These are phyloP conservation scores for Ampelomyces quisqualis DNA, from an alignment of 2,329 filamentous ascomycete genomes.

Conservation along the genomic window DNA sequence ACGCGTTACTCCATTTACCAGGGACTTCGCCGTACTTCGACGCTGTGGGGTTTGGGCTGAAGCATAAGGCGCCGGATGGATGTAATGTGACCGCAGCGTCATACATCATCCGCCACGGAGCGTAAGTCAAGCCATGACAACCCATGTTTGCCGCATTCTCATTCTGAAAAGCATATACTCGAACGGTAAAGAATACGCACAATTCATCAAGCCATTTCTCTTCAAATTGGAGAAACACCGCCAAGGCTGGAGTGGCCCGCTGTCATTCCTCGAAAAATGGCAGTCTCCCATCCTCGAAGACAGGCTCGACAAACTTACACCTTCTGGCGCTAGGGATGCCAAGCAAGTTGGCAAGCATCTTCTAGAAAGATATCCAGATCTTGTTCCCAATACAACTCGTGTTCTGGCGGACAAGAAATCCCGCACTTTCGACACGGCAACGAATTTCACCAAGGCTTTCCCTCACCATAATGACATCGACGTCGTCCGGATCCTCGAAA, in stretches of 20 bases:
- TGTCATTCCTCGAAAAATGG: constrained; percentile 61
- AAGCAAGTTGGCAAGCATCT: constrained; percentile 62
- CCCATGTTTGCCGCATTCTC: too few relatives aligned
- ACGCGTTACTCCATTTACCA: constrained; percentile 52
- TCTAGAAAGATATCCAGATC: constrained; percentile 55
- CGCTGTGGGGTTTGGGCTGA: constrained; percentile 49
- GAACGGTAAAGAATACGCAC: constrained; percentile 54
- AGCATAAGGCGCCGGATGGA: constrained; percentile 50
- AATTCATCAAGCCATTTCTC: constrained; percentile 52
- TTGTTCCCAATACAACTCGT: constrained; percentile 45
- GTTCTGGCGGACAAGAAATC: constrained; percentile 41
- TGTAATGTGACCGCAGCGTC: constrained; percentile 53
- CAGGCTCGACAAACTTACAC: constrained; percentile 45
- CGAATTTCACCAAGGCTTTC: constrained; percentile 34
- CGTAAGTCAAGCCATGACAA: too few relatives aligned
- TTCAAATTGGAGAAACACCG: constrained; percentile 60
- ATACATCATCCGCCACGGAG: constrained; percentile 53
- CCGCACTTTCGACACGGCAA: constrained; percentile 39
- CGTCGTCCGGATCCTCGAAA: constrained; percentile 35
- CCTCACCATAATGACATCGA: constrained; percentile 33
- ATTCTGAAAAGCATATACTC: too few relatives aligned
- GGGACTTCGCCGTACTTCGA: constrained; percentile 55
- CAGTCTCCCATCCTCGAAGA: constrained; percentile 56
- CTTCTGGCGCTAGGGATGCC: constrained; percentile 50
- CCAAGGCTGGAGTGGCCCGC: constrained; percentile 53